Conservation (phyloP, 139 green algal genomes). For the Chlamydomonas applanata region DNA sequence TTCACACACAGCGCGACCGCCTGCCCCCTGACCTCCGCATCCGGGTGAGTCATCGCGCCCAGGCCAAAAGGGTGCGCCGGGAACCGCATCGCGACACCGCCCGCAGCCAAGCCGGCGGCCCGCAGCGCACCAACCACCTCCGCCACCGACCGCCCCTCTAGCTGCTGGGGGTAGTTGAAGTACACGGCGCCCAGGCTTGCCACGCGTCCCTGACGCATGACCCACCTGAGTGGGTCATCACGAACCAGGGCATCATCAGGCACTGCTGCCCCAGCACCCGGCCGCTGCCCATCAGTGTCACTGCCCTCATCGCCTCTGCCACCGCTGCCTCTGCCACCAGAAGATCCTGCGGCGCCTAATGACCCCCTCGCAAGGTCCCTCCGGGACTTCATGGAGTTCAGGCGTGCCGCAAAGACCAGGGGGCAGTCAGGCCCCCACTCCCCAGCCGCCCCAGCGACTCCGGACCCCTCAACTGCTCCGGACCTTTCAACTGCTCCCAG, state of each 20-base stretch:
- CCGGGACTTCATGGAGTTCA: conserved; percentile 65
- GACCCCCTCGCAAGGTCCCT: conserved; percentile 37
- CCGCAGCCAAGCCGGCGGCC: conserved; percentile 30
- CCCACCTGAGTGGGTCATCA: too few relatives aligned
- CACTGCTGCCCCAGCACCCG: too few relatives aligned
- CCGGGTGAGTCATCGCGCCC: conserved; percentile 58
- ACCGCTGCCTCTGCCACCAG: too few relatives aligned
- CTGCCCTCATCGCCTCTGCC: too few relatives aligned
- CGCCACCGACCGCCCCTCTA: neutral
- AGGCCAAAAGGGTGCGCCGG: conserved; percentile 26
- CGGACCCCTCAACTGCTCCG: too few relatives aligned
- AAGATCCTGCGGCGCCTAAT: too few relatives aligned
- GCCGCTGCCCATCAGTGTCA: too few relatives aligned
- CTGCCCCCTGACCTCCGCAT: neutral
- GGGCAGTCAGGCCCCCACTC: conserved; percentile 30
- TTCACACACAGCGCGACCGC: conserved; percentile 36
- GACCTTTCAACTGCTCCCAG: too few relatives aligned
- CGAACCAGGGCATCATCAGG: conserved; percentile 22
- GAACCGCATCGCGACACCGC: conserved; percentile 56
- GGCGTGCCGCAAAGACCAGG: conserved; percentile 47
- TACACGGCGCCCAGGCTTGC: conserved; percentile 44
- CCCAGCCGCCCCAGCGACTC: too few relatives aligned
- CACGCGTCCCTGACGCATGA: conserved; percentile 46
- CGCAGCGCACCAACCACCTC: conserved; percentile 24
- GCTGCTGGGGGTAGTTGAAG: conserved; percentile 66